Evolutionary conservation across 345 rosid genomes (phyloP).

Genomic region (Camelina neglecta): DNA sequence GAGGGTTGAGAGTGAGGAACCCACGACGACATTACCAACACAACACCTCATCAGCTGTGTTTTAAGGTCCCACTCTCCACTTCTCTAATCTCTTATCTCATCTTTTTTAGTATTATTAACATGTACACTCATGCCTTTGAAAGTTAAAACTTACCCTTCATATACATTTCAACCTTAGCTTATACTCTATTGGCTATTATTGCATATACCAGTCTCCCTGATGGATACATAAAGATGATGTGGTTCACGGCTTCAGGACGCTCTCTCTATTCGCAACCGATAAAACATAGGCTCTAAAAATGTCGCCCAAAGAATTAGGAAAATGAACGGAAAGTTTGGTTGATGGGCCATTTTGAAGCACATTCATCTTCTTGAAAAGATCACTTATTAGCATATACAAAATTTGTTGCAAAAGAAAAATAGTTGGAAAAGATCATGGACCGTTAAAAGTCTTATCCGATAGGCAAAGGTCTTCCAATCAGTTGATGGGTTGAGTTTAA

Average conservation of each 20-base stretch:
- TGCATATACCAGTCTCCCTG: background rate
- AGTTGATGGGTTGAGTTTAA: slow-evolving; percentile 11
- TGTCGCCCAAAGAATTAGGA: background rate
- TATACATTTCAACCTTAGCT: background rate
- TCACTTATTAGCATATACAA: background rate
- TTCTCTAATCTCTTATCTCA: background rate
- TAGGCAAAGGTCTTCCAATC: background rate
- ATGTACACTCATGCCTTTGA: background rate
- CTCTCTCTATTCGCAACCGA: background rate
- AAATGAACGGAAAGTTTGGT: background rate
- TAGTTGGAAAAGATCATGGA: background rate
- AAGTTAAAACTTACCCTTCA: slow-evolving; percentile 5
- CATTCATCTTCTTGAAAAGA: background rate
- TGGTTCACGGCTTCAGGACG: slow-evolving; percentile 3
- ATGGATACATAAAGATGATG: background rate
- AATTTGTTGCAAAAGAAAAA: background rate
- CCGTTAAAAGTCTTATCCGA: slow-evolving; percentile 14
- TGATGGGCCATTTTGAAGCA: slow-evolving; percentile 7
- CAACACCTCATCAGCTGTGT: background rate
- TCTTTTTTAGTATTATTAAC: background rate
- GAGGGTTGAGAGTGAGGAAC: slow-evolving; percentile 25
- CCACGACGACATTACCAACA: slow-evolving; percentile 31
- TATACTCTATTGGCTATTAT: background rate
- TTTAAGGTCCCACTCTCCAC: slow-evolving; percentile 4
- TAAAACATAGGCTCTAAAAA: background rate